Evolutionary conservation across 164 flowering plant genomes (phyloP).

Genomic region (Stephania yunnanensis): DNA sequence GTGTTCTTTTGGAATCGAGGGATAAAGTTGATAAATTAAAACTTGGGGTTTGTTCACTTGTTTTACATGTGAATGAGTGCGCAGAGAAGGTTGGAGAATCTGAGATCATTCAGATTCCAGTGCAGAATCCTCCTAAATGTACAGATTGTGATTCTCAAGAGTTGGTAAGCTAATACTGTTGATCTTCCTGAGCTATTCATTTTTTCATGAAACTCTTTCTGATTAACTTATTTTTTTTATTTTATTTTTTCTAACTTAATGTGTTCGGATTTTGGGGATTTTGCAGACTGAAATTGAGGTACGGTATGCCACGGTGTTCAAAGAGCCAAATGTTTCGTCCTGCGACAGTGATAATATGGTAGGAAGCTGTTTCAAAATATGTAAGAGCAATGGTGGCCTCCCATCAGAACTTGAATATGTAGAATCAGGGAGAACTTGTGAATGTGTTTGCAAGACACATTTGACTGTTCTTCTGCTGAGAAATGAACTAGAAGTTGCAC

Average conservation of each 20-base stretch:
- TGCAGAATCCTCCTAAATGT: conserved; percentile 10
- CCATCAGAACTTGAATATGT: conserved; percentile 14
- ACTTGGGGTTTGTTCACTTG: conserved; percentile 45
- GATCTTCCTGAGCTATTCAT: conserved; percentile 9
- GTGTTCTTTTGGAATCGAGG: conserved; percentile 32
- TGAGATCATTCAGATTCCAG: conserved; percentile 14
- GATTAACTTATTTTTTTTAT: background rate
- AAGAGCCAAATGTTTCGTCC: conserved; percentile 8
- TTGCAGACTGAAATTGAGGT: conserved; percentile 34
- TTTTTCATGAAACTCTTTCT: conserved; percentile 9
- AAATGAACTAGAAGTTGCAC: conserved; percentile 69
- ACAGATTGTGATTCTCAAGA: conserved; percentile 17
- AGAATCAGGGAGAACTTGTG: conserved; percentile 15
- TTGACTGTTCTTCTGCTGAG: conserved; percentile 46
- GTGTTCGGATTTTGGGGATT: conserved; percentile 29
- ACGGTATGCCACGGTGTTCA: conserved; percentile 9
- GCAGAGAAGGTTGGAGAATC: conserved; percentile 22
- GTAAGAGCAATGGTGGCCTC: conserved; percentile 7
- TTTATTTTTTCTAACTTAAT: conserved; percentile 14
- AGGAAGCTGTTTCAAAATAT: conserved; percentile 11
- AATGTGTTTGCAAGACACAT: conserved; percentile 31
- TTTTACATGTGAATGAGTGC: conserved; percentile 38
- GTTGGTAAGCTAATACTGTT: conserved; percentile 40
- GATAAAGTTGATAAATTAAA: conserved; percentile 58
- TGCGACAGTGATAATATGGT: conserved; percentile 10